Base-by-base conservation (phyloP, 2,329 filamentous ascomycete genomes). In the Cercospora sp. region DNA sequence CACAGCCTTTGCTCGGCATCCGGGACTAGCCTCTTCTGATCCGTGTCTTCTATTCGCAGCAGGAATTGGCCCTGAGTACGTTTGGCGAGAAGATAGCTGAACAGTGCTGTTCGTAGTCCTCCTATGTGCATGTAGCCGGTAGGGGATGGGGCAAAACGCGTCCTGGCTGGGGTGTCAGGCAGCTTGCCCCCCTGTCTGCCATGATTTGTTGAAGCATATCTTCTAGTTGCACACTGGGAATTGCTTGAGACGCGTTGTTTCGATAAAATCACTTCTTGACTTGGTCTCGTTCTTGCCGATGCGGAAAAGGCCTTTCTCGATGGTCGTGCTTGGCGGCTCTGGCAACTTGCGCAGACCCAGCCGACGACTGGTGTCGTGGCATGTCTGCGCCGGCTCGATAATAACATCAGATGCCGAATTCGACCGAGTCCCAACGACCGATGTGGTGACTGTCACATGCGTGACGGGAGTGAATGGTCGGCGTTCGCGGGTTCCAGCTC, bases 41-140 rank as follows among this genome's bases (percentile, higher is more conserved):
- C 95, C 4, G 95, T 99, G 79, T 99, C 95, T 82, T 99, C 95
- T 71, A 99, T 89, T 9, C 95, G 89, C 61, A 99, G 82, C 10
- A 99, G 81, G 75, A 99, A 99, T 78, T 97, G 91, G 6, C 95
- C 95, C 4, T 91, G 90, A 0, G 95, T 97, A 2, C 90, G 88
- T 75, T 90, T 91, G 0, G 95, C 94, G n/a, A 97, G 85, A 4
- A 99, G 83, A 73, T 94, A 97, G 76, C 97, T 98, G 83, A 93
- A 98, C n/a, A 99, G 81, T 0, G 96, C 96, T 0, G 95, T 99
- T 67, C 95, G 86, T 40, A 99, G 80, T 0, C 94, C 97, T 3
- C 95, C 95, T 12, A 99, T 84, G 80, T 99, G 95, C 26, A 99
- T 85, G 75, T 94, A 94, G 1, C 95, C 95, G 0, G 95, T 99